phyloP scores from a whole-genome alignment of 768 basidiomycete genomes.

The Mycena venus region DNA sequence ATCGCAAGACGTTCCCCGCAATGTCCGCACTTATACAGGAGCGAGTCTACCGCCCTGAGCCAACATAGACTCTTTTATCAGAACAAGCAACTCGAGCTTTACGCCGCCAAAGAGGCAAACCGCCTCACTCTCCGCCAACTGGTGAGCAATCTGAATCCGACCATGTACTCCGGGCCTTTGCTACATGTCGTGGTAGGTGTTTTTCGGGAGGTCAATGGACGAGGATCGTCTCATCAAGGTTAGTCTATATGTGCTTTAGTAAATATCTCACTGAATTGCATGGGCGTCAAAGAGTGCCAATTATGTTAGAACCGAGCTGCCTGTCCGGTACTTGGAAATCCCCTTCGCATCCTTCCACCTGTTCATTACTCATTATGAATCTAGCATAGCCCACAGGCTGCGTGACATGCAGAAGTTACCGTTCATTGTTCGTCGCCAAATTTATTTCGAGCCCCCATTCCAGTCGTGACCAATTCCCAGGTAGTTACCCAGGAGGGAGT shows the following conservation, averaged over 20 bases:
- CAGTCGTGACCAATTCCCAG: background rate
- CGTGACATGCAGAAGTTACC: conserved; percentile 90
- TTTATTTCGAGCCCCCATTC: background rate
- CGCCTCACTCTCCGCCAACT: conserved; percentile 84
- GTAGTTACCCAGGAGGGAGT: conserved; percentile 87
- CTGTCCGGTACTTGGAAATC: conserved; percentile 63
- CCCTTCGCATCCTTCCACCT: background rate
- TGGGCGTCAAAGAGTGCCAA: conserved; percentile 77
- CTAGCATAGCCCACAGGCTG: conserved; percentile 81
- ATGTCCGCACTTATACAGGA: conserved; percentile 30
- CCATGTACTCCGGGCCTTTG: background rate
- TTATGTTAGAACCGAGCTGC: conserved; percentile 91
- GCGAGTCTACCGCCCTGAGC: conserved; percentile 54
- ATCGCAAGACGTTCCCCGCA: conserved; percentile 18
- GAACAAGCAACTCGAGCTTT: conserved; percentile 84
- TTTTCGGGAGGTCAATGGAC: conserved; percentile 88
- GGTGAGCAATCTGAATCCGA: conserved; percentile 53
- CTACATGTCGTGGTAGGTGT: conserved; percentile 66
- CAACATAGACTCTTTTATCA: conserved; percentile 74
- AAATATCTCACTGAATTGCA: background rate
- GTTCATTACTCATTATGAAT: background rate
- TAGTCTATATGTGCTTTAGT: conserved; percentile 18
- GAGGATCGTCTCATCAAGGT: conserved; percentile 84
- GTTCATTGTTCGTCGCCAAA: conserved; percentile 67
- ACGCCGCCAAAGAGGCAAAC: conserved; percentile 81